Evolutionary conservation across 2,329 filamentous ascomycete genomes (phyloP).

Genomic region (Hymenoscyphus albidus): DNA sequence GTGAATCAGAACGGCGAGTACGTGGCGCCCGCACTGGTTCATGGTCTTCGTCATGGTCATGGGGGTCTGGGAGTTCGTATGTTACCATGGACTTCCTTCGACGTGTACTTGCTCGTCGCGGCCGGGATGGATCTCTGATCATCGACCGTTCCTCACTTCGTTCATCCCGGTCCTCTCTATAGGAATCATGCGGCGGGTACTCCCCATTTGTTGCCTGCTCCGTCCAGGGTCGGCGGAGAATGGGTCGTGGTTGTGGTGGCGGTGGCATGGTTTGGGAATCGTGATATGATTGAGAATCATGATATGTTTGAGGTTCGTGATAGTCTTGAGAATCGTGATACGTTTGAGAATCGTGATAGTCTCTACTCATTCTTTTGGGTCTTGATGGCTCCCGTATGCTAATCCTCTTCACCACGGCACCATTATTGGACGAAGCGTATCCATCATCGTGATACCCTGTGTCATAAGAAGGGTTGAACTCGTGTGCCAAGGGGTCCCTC

Average conservation of each 20-base stretch:
- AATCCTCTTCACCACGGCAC: slow-evolving; percentile 15
- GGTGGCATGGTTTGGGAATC: slow-evolving; percentile 31
- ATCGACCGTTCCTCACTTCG: slow-evolving; percentile 8
- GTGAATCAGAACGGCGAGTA: neutral
- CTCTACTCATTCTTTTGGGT: slow-evolving; percentile 12
- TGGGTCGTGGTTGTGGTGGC: slow-evolving; percentile 24
- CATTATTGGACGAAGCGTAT: slow-evolving; percentile 27
- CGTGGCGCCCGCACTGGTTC: neutral
- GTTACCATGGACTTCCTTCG: slow-evolving; percentile 28
- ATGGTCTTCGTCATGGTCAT: neutral
- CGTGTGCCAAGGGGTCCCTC: slow-evolving; percentile 13
- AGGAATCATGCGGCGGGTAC: neutral
- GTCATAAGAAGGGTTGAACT: slow-evolving; percentile 13
- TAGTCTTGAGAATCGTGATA: neutral
- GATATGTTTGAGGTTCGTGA: slow-evolving; percentile 9
- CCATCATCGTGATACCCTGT: slow-evolving; percentile 25
- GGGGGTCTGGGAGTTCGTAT: slow-evolving; percentile 25
- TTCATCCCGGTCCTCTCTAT: slow-evolving; percentile 5
- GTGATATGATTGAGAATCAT: slow-evolving; percentile 20
- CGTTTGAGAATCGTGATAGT: slow-evolving; percentile 9
- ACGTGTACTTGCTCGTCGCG: slow-evolving; percentile 24
- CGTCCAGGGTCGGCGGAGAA: slow-evolving; percentile 19
- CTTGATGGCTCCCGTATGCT: slow-evolving; percentile 23
- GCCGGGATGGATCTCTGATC: slow-evolving; percentile 16
- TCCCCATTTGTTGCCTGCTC: slow-evolving; percentile 12